Percentiles rank a stretch among this genome's conserved stretches.
These are phyloP conservation scores for Daldinia childiae DNA, from an alignment of 495 filamentous ascomycete species.

Conservation along the genomic window DNA sequence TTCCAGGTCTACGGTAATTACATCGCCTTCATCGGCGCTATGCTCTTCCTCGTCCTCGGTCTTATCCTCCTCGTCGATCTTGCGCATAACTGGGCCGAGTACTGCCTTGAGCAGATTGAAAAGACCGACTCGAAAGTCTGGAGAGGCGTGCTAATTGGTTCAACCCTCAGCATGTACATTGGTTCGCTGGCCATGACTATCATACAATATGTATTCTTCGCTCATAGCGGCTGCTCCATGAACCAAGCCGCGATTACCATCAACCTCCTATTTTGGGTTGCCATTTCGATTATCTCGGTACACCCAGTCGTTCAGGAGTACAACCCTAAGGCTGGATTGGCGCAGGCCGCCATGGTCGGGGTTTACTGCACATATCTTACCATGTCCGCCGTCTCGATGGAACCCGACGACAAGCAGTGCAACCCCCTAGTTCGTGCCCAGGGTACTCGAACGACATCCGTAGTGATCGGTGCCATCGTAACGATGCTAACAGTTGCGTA, in stretches of 20 bases:
- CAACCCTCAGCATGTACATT: conserved; percentile 93
- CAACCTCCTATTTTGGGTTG: conserved; percentile 86
- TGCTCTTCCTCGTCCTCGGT: conserved; percentile 92
- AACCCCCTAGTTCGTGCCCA: conserved; percentile 91
- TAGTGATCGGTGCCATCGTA: conserved; percentile 90
- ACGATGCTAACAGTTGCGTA: conserved; percentile 98
- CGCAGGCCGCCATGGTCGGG: conserved; percentile 96
- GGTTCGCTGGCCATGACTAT: conserved; percentile 91
- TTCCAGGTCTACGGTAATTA: conserved; percentile 98
- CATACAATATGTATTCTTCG: conserved; percentile 98
- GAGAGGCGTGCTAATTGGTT: conserved; percentile 87
- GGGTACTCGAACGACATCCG: conserved; percentile 87
- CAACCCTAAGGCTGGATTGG: conserved; percentile 92
- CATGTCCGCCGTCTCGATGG: conserved; percentile 98
- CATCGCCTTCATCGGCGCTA: conserved; percentile 85
- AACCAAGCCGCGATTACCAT: conserved; percentile 84
- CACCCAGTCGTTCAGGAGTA: conserved; percentile 90
- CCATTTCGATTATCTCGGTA: conserved; percentile 83
- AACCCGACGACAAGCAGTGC: conserved; percentile 93
- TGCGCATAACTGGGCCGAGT: conserved; percentile 97
- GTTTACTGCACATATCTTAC: conserved; percentile 99
- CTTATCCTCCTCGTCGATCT: conserved; percentile 93
- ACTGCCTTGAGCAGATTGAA: conserved; percentile 93
- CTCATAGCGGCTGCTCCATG: conserved; percentile 83
- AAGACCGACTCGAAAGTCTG: conserved; percentile 83